phyloP scores from a whole-genome alignment of 83 land plant species.

The Picea mariana region DNA sequence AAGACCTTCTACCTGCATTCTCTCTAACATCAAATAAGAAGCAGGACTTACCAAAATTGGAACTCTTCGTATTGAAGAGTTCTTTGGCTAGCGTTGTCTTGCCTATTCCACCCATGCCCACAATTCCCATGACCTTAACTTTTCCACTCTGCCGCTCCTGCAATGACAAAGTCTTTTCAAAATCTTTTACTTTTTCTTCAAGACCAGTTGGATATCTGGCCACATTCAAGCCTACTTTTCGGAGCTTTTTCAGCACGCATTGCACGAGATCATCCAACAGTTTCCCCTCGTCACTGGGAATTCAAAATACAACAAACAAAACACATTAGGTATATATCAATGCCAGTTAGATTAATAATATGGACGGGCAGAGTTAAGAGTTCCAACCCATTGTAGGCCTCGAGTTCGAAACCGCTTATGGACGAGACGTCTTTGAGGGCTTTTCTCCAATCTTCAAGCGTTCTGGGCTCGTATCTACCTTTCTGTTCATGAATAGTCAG shows the following conservation, averaged over 20 bases:
- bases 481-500: background rate
- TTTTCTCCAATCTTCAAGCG: background rate
- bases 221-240: background rate
- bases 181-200: background rate
- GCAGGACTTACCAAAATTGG: background rate
- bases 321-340: too few relatives aligned
- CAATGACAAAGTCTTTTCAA: too few relatives aligned
- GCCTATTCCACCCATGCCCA: constrained; percentile 1
- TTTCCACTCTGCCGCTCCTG: too few relatives aligned
- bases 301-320: too few relatives aligned
- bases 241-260: background rate
- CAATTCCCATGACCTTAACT: background rate
- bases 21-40: too few relatives aligned
- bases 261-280: background rate
- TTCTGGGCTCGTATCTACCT: background rate
- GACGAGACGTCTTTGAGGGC: background rate
- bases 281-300: background rate
- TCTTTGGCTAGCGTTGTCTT: background rate
- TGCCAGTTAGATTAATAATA: too few relatives aligned
- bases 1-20: too few relatives aligned
- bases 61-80: background rate
- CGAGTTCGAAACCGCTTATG: too few relatives aligned
- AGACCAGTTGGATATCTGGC: background rate
- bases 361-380: too few relatives aligned
- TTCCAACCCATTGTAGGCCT: background rate